Evolutionary conservation across 352 stramenopile genomes (phyloP).

Genomic region (Globisporangium radiosum): DNA sequence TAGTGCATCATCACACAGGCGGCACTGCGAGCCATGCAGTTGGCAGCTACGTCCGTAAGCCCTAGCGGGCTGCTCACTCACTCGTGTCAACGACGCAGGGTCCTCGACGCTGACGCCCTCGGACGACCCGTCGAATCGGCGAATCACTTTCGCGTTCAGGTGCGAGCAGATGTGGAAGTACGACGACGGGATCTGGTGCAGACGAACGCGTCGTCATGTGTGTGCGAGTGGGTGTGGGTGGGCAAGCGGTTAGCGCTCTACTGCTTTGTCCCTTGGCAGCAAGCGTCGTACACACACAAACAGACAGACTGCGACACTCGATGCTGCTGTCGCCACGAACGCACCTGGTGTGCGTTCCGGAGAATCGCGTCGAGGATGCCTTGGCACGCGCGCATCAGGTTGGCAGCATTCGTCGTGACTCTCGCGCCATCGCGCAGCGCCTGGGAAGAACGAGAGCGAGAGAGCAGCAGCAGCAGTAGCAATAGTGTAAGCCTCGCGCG

Average conservation of each 20-base stretch:
- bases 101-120: conserved; percentile 55
- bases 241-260: too few species aligned
- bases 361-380: conserved; percentile 79
- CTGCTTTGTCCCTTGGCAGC: too few species aligned
- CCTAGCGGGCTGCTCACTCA: conserved; percentile 11
- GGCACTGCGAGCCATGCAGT: too few species aligned
- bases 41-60: too few species aligned
- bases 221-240: too few species aligned
- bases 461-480: background rate
- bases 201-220: too few species aligned
- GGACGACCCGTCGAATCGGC: conserved; percentile 54
- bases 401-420: conserved; percentile 50
- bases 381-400: conserved; percentile 81
- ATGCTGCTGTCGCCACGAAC: background rate
- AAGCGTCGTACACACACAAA: background rate
- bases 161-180: conserved; percentile 79
- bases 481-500: background rate
- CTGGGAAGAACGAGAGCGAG: background rate
- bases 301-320: background rate
- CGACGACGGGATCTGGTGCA: conserved; percentile 45
- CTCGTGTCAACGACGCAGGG: conserved; percentile 44
- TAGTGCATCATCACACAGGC: too few species aligned
- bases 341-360: conserved; percentile 43
- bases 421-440: conserved; percentile 26
- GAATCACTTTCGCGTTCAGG: conserved; percentile 64